Evolutionary conservation across 164 flowering plant species (phyloP).

Genomic region (Cinnamomum micranthum): DNA sequence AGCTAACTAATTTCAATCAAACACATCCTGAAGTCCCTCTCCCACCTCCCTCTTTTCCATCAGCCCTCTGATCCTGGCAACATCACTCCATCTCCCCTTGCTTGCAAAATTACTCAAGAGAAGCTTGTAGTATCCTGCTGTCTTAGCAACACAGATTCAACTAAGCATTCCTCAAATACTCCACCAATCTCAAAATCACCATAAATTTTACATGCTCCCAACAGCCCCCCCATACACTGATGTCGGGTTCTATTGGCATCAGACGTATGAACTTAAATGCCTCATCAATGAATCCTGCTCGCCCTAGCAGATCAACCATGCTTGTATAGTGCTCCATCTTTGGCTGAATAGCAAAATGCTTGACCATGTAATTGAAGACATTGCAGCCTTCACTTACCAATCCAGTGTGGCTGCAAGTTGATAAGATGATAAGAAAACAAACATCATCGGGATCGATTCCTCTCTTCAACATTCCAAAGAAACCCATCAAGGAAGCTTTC

Average conservation of each 20-base stretch:
- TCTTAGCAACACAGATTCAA: slow-evolving; percentile 10
- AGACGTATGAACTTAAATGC: slow-evolving; percentile 10
- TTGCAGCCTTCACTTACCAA: slow-evolving; percentile 6
- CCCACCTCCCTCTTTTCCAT: slow-evolving; percentile 11
- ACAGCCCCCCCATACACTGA: slow-evolving; percentile 13
- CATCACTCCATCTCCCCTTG: slow-evolving; percentile 11
- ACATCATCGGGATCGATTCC: slow-evolving; percentile 14
- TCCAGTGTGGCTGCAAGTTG: slow-evolving; percentile 16
- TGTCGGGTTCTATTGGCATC: slow-evolving; percentile 17
- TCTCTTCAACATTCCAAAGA: slow-evolving; percentile 23
- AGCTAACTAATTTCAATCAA: slow-evolving; percentile 6
- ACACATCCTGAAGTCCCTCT: slow-evolving; percentile 8
- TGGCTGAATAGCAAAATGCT: slow-evolving; percentile 7
- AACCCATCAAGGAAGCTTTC: slow-evolving; percentile 13
- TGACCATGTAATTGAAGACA: slow-evolving; percentile 14
- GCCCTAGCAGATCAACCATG: slow-evolving; percentile 15
- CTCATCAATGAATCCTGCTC: slow-evolving; percentile 16
- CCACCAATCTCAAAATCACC: slow-evolving; percentile 8
- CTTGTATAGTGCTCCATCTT: slow-evolving; percentile 15
- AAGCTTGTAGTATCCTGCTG: slow-evolving; percentile 14
- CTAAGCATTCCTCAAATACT: background rate
- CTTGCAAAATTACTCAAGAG: slow-evolving; percentile 8
- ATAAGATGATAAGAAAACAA: slow-evolving; percentile 12
- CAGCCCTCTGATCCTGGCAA: slow-evolving; percentile 7
- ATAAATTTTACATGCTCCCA: slow-evolving; percentile 18